Conservation (phyloP, 2,329 filamentous ascomycete genomes). For the Talaromyces atroroseus region DNA sequence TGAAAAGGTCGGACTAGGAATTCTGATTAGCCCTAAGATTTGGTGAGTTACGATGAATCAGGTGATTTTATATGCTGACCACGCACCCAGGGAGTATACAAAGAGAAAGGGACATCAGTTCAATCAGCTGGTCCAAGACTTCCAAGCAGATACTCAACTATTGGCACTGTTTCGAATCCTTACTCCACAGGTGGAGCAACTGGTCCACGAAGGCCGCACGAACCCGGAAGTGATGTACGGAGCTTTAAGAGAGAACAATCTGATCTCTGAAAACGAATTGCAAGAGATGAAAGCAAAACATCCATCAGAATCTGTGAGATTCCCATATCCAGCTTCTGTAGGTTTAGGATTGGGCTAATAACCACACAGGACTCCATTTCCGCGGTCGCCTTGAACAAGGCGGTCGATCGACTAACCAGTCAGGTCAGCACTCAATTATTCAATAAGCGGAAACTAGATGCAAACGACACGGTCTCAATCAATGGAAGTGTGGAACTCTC, state of each 20-base stretch:
- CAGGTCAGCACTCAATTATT: constrained; percentile 2
- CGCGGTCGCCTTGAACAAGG: not conserved
- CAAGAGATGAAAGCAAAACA: constrained; percentile 17
- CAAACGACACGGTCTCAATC: not conserved
- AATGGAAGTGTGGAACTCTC: not conserved
- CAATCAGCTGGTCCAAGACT: not conserved
- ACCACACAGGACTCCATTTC: not conserved
- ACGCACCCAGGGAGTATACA: not conserved
- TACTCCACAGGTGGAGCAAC: too few species aligned
- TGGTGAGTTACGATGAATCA: not conserved
- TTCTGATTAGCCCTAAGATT: not conserved
- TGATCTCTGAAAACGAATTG: constrained; percentile 11
- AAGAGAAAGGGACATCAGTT: not conserved
- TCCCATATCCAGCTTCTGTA: not conserved
- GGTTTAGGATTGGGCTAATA: not conserved
- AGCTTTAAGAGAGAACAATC: not conserved
- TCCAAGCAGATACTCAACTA: not conserved
- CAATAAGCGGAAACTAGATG: not conserved
- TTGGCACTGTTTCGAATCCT: not conserved
- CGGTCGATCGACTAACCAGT: not conserved
- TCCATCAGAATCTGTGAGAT: constrained; percentile 8
- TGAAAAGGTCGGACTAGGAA: not conserved
- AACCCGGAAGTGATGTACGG: not conserved
- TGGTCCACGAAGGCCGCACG: not conserved
- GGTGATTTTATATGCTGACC: not conserved